These are phyloP conservation scores for Garcileccinum viscosum DNA, from an alignment of 1,284 basidiomycete species.

Conservation along the genomic window DNA sequence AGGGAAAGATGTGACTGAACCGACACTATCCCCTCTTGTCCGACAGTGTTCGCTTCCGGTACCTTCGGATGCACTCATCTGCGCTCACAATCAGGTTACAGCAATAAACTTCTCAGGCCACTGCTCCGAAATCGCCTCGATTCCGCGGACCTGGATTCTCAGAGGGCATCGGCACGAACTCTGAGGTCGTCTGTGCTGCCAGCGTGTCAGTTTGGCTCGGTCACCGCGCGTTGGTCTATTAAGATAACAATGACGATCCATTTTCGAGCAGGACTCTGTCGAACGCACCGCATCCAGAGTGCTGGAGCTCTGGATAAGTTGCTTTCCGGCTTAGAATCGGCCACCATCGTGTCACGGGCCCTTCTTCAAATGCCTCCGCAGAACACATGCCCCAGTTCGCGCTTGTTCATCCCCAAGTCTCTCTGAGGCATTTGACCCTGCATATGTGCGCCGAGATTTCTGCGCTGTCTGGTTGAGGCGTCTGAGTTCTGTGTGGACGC, in stretches of 20 bases:
- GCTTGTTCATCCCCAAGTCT: constrained; percentile 34
- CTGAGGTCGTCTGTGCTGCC: too few relatives aligned
- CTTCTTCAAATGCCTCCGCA: constrained; percentile 20
- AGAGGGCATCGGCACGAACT: neutral
- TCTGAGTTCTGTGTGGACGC: constrained; percentile 15
- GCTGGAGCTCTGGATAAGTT: constrained; percentile 14
- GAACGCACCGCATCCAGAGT: neutral
- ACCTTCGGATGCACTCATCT: constrained; percentile 34
- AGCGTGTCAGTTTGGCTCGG: too few relatives aligned
- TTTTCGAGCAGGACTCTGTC: constrained; percentile 8
- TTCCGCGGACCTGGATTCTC: neutral
- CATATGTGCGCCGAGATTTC: constrained; percentile 37
- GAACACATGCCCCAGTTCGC: constrained; percentile 33
- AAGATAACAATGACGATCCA: constrained; percentile 39
- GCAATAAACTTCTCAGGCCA: too few relatives aligned
- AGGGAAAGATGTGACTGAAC: neutral
- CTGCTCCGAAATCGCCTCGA: constrained; percentile 1
- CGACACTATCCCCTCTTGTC: constrained; percentile 17
- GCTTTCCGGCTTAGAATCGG: constrained; percentile 30
- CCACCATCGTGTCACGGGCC: constrained; percentile 26
- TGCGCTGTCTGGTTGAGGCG: constrained; percentile 33
- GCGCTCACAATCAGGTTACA: too few relatives aligned
- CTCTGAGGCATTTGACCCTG: constrained; percentile 40
- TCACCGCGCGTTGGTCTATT: too few relatives aligned
- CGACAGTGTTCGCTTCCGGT: constrained; percentile 29